phyloP scores from a whole-genome alignment of 106 monocot species.

The Narthecium ossifragum region DNA sequence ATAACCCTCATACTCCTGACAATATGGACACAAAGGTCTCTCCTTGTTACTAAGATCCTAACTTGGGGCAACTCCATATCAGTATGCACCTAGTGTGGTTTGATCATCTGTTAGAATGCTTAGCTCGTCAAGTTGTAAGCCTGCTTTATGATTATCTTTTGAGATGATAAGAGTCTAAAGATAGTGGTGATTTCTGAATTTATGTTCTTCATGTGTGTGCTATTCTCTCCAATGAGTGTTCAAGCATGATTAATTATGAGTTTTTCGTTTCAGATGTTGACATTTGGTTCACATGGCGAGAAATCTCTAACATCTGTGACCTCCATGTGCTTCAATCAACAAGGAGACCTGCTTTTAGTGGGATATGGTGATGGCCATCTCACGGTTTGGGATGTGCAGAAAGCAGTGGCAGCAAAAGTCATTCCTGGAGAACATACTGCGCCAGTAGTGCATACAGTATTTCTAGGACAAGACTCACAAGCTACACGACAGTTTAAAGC shows the following conservation, averaged over 20 bases:
- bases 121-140: no score
- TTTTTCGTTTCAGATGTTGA: conserved; percentile 57
- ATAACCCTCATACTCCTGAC: conserved; percentile 59
- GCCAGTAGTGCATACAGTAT: conserved; percentile 74
- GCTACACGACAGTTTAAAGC: conserved; percentile 76
- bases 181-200: no score
- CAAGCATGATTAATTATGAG: neutral
- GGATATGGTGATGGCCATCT: conserved; percentile 91
- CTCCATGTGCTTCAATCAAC: conserved; percentile 96
- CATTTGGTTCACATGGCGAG: conserved; percentile 65
- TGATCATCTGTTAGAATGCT: no score
- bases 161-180: no score
- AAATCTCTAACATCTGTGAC: conserved; percentile 67
- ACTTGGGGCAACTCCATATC: no score
- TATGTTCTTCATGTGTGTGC: no score
- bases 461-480: conserved; percentile 77
- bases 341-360: conserved; percentile 87
- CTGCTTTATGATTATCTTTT: no score
- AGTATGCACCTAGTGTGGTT: no score
- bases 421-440: conserved; percentile 71
- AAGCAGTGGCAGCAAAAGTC: conserved; percentile 55
- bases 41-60: neutral
- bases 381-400: conserved; percentile 88
- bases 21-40: conserved; percentile 82
- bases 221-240: neutral